Percentiles rank a stretch among this genome's conserved stretches.
These are phyloP conservation scores for Blastobotrys chiropterorum DNA, from an alignment of 805 yeast species.

Conservation along the genomic window DNA sequence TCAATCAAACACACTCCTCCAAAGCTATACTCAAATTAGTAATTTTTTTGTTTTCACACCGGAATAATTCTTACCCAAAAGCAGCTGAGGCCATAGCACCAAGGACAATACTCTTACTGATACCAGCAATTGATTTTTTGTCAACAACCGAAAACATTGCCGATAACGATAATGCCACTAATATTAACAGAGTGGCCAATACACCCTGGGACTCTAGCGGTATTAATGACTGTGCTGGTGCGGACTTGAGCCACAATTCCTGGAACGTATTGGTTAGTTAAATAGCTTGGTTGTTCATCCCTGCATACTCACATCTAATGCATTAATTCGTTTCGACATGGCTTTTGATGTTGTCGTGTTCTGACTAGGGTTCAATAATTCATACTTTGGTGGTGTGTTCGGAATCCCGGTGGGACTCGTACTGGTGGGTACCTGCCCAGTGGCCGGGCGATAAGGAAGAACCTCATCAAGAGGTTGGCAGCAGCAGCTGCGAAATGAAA, in stretches of 20 bases:
- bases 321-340: neutral
- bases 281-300: neutral
- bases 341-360: neutral
- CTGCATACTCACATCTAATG: neutral
- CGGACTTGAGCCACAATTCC: conserved; percentile 8
- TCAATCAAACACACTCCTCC: conserved; percentile 38
- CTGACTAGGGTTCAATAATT: neutral
- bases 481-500: too few species aligned
- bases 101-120: conserved; percentile 22
- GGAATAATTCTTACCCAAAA: conserved; percentile 26
- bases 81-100: conserved; percentile 33
- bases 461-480: too few species aligned
- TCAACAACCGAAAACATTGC: conserved; percentile 21
- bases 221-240: conserved; percentile 20
- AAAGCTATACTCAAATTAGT: conserved; percentile 21
- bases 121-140: conserved; percentile 14
- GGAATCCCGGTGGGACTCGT: too few species aligned
- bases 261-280: neutral
- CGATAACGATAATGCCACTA: conserved; percentile 18
- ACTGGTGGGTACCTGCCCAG: too few species aligned
- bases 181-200: conserved; percentile 18
- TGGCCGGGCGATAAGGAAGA: too few species aligned
- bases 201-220: conserved; percentile 22
- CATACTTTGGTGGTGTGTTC: neutral
- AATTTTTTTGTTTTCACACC: neutral